These are phyloP conservation scores for Aquilaria sinensis DNA, from an alignment of 345 rosid species.

Conservation along the genomic window DNA sequence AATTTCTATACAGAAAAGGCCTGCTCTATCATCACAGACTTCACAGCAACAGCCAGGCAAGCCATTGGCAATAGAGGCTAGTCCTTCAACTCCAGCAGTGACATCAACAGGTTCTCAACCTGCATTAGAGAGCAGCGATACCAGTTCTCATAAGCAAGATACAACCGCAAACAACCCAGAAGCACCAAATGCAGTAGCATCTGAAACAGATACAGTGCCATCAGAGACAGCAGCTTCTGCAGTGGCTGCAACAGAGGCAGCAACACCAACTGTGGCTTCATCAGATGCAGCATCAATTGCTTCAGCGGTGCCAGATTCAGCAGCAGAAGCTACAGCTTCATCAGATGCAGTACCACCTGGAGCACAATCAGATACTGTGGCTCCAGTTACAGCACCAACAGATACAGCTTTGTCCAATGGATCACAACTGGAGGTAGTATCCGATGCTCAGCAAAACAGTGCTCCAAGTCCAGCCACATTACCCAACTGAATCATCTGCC, in stretches of 20 bases:
- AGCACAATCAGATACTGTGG: no score
- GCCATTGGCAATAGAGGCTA: conserved; percentile 51
- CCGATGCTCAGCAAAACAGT: no score
- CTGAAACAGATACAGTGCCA: conserved; percentile 25
- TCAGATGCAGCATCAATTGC: conserved; percentile 11
- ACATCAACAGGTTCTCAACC: conserved; percentile 24
- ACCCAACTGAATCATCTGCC: no score
- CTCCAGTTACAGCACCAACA: no score
- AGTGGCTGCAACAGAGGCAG: conserved; percentile 12
- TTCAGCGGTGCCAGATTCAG: conserved; percentile 18
- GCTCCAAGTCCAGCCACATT: no score
- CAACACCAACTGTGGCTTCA: neutral
- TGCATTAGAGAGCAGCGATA: conserved; percentile 28
- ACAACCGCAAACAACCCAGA: no score
- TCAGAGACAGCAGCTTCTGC: conserved; percentile 19
- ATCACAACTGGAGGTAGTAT: no score
- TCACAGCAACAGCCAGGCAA: conserved; percentile 56
- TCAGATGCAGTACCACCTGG: no score
- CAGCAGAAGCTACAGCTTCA: no score
- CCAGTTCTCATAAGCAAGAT: conserved; percentile 23
- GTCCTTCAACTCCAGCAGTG: conserved; percentile 37
- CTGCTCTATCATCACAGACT: conserved; percentile 32
- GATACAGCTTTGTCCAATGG: no score
- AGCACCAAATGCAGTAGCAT: conserved; percentile 19
- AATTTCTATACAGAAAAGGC: conserved; percentile 65